phyloP scores from a whole-genome alignment of 768 basidiomycete genomes.

The Clathrus columnatus region DNA sequence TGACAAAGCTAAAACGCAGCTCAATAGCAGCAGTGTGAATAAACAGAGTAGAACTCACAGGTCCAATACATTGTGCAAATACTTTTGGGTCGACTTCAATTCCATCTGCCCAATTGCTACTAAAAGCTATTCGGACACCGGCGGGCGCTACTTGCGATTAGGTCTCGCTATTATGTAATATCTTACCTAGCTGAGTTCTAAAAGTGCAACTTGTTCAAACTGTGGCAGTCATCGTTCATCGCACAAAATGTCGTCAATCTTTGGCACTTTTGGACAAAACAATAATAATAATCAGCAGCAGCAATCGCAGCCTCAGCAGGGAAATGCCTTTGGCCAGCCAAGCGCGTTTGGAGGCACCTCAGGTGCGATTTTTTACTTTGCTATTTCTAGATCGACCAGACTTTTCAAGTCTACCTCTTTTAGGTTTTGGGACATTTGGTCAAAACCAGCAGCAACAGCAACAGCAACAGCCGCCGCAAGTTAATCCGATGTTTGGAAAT shows the following conservation, averaged over 20 bases:
- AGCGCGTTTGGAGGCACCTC: slow-evolving; percentile 42
- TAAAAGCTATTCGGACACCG: background rate
- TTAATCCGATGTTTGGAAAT: slow-evolving; percentile 77
- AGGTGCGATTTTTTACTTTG: slow-evolving; percentile 1
- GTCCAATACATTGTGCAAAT: background rate
- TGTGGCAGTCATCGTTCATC: background rate
- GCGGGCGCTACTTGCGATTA: too few species aligned
- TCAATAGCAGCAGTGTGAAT: background rate
- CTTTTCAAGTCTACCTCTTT: background rate
- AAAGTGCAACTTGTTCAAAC: background rate
- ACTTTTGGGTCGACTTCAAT: background rate
- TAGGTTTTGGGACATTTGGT: slow-evolving; percentile 44
- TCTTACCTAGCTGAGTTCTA: background rate
- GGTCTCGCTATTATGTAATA: background rate
- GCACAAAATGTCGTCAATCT: slow-evolving; percentile 17
- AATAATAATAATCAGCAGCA: slow-evolving; percentile 42
- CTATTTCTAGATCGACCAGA: background rate
- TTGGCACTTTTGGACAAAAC: slow-evolving; percentile 25
- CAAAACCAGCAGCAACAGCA: slow-evolving; percentile 31
- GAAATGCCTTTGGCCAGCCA: slow-evolving; percentile 64
- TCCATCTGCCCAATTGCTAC: background rate
- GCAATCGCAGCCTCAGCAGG: slow-evolving; percentile 39
- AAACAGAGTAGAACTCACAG: background rate
- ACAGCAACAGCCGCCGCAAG: slow-evolving; percentile 51
- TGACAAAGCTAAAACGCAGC: slow-evolving; percentile 8